These are phyloP conservation scores for Helenozyma rhizophorensis DNA, from an alignment of 805 yeast genomes.

Conservation along the genomic window DNA sequence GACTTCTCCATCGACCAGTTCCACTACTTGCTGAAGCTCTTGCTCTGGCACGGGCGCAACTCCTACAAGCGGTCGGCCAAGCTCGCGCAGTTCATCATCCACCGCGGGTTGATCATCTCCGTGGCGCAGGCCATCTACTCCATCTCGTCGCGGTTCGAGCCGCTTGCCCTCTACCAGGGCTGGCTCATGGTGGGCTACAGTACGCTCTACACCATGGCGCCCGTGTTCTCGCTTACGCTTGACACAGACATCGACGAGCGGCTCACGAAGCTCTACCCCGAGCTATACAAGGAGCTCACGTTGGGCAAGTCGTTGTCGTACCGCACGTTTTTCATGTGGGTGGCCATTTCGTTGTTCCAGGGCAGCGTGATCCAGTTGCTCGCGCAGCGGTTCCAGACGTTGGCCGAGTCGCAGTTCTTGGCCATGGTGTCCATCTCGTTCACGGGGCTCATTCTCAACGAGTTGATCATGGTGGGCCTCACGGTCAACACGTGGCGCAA, in stretches of 20 bases:
- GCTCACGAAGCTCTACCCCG: conserved; percentile 88
- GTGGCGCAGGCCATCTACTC: conserved; percentile 95
- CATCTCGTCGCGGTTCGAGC: conserved; percentile 81
- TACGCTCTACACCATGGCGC: conserved; percentile 96
- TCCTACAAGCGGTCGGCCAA: conserved; percentile 95
- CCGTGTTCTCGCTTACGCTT: conserved; percentile 87
- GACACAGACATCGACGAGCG: conserved; percentile 90
- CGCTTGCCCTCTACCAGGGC: conserved; percentile 91
- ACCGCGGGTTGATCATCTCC: conserved; percentile 89
- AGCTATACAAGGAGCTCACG: conserved; percentile 86
- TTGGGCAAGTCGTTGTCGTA: conserved; percentile 84
- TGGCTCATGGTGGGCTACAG: conserved; percentile 99
- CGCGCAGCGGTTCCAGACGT: conserved; percentile 71
- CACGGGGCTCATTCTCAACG: conserved; percentile 75
- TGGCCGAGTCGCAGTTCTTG: conserved; percentile 49
- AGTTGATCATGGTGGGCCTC: conserved; percentile 87
- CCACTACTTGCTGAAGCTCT: conserved; percentile 76
- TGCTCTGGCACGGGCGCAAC: conserved; percentile 97
- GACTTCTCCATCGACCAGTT: conserved; percentile 93
- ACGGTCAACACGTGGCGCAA: conserved; percentile 91
- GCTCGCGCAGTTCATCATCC: conserved; percentile 92
- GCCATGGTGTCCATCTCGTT: conserved; percentile 85
- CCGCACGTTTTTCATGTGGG: conserved; percentile 89
- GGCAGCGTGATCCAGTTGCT: conserved; percentile 81
- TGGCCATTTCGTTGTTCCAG: conserved; percentile 82